Conservation (phyloP, 495 filamentous ascomycete genomes). For the Lasiosphaeria miniovina region DNA sequence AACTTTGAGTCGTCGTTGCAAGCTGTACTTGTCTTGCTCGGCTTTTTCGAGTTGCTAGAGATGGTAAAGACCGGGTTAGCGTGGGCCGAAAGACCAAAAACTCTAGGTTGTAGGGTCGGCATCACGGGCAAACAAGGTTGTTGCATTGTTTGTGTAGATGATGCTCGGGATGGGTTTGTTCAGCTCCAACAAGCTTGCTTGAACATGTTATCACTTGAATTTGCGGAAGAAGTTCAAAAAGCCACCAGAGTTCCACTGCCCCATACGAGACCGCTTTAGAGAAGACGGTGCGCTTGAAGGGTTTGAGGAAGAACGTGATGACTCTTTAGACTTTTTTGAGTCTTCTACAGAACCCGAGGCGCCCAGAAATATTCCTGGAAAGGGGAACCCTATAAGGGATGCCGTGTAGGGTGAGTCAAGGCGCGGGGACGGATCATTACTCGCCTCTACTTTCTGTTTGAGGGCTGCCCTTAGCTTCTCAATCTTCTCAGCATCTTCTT, state of each 20-base stretch:
- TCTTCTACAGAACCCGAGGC: too few species aligned
- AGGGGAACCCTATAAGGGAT: neutral
- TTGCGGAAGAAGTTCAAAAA: too few species aligned
- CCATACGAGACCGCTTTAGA: too few species aligned
- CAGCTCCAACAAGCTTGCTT: too few species aligned
- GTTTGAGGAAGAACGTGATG: too few species aligned
- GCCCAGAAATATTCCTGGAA: too few species aligned
- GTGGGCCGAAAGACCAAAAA: neutral
- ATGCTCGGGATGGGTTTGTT: neutral
- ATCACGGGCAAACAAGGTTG: too few species aligned
- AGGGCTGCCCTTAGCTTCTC: conserved; percentile 48
- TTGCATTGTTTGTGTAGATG: too few species aligned
- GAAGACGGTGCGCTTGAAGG: too few species aligned
- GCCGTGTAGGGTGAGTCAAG: conserved; percentile 15
- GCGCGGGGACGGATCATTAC: conserved; percentile 11
- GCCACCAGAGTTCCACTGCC: too few species aligned
- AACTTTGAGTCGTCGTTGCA: conserved; percentile 45
- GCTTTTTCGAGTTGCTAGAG: conserved; percentile 49
- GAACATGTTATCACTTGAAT: too few species aligned
- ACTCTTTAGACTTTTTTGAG: too few species aligned
- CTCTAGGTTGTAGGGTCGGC: neutral
- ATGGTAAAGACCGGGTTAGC: neutral
- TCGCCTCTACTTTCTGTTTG: conserved; percentile 48
- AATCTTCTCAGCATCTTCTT: conserved; percentile 49
- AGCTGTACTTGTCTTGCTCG: conserved; percentile 46